These are phyloP conservation scores for Tylopilus plumbeoviolaceoides DNA, from an alignment of 768 basidiomycete genomes.

Conservation along the genomic window DNA sequence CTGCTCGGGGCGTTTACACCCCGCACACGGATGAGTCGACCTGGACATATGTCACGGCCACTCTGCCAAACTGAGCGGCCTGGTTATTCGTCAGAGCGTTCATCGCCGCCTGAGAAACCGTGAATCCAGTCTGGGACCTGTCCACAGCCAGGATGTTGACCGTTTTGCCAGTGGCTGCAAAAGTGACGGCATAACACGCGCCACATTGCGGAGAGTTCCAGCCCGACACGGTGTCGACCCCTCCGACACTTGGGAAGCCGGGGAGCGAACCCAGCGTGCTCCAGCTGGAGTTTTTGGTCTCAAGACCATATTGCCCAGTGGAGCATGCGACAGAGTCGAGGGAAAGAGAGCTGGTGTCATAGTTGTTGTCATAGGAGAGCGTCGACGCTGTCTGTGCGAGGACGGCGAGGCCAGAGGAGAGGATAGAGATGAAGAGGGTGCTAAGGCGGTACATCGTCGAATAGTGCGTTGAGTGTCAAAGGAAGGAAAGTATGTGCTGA, in stretches of 20 bases:
- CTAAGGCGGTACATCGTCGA: slow-evolving; percentile 27
- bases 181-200: slow-evolving; percentile 30
- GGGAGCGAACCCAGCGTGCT: slow-evolving; percentile 36
- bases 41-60: slow-evolving; percentile 13
- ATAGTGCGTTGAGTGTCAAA: not conserved
- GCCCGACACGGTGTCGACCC: slow-evolving; percentile 17
- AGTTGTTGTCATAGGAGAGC: slow-evolving; percentile 36
- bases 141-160: slow-evolving; percentile 58
- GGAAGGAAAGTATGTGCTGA: not conserved
- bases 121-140: slow-evolving; percentile 39
- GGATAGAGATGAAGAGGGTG: slow-evolving; percentile 11
- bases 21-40: not conserved
- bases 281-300: slow-evolving; percentile 25
- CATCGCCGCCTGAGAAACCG: slow-evolving; percentile 29
- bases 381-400: slow-evolving; percentile 21
- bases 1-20: not conserved
- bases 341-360: slow-evolving; percentile 29
- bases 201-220: slow-evolving; percentile 27
- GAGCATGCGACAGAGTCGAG: slow-evolving; percentile 37
- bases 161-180: slow-evolving; percentile 21
- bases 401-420: slow-evolving; percentile 16
- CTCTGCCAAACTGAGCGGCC: slow-evolving; percentile 14
- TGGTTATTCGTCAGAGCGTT: slow-evolving; percentile 15
- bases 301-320: slow-evolving; percentile 34
- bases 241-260: slow-evolving; percentile 37